A percentile compares a stretch with the other conserved stretches of the same genome.
phyloP scores from a whole-genome alignment of 1,139 yeast genomes.

The Starmera stellimalicola region DNA sequence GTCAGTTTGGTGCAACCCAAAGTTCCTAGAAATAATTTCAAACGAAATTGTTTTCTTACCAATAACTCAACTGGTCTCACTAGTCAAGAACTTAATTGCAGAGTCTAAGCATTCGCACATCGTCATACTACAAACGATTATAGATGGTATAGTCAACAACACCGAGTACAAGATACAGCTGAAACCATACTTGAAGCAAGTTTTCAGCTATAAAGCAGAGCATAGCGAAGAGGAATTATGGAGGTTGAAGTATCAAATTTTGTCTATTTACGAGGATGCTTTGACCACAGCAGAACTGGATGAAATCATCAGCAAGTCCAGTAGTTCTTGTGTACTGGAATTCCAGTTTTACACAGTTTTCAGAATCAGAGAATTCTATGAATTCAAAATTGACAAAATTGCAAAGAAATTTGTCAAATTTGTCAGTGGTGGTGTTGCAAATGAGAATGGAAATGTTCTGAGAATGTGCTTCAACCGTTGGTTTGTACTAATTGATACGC shows the following conservation, averaged over 20 bases:
- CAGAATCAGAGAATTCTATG: slow-evolving; percentile 38
- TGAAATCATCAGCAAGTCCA: slow-evolving; percentile 4
- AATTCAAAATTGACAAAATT: slow-evolving; percentile 18
- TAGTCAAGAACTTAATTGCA: slow-evolving; percentile 14
- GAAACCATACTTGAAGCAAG: slow-evolving; percentile 4
- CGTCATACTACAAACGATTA: slow-evolving; percentile 28
- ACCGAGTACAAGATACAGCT: slow-evolving; percentile 6
- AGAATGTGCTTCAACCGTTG: slow-evolving; percentile 39
- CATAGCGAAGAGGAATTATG: slow-evolving; percentile 24
- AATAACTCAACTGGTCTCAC: slow-evolving; percentile 29
- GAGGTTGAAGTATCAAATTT: slow-evolving; percentile 37
- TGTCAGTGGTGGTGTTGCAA: slow-evolving; percentile 8
- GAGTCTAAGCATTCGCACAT: slow-evolving; percentile 13
- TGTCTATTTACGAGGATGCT: slow-evolving; percentile 40
- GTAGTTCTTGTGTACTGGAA: slow-evolving; percentile 5
- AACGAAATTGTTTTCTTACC: slow-evolving; percentile 35
- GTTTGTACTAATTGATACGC: slow-evolving; percentile 37
- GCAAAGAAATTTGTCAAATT: slow-evolving; percentile 23
- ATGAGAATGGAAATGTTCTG: slow-evolving; percentile 14
- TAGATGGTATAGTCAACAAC: slow-evolving; percentile 28
- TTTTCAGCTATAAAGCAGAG: slow-evolving; percentile 14
- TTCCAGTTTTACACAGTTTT: slow-evolving; percentile 33
- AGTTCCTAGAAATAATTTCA: slow-evolving; percentile 31
- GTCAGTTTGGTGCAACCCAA: slow-evolving; percentile 18
- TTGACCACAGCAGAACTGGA: slow-evolving; percentile 16